phyloP scores from a whole-genome alignment of 2,329 filamentous ascomycete genomes.

The Colletotrichum eremochloae region DNA sequence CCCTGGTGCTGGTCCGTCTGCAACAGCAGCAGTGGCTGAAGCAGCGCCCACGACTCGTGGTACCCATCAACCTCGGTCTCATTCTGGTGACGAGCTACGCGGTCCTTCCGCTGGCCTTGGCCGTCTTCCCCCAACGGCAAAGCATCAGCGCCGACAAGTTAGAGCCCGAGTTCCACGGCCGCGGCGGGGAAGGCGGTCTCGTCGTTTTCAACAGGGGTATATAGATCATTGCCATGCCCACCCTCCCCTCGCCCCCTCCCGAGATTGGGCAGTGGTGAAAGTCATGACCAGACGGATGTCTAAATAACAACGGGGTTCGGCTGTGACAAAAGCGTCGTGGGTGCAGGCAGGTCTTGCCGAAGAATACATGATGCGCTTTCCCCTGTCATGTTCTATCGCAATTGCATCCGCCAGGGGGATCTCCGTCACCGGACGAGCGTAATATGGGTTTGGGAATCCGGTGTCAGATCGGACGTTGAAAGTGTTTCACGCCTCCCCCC shows the following conservation, averaged over 20 bases:
- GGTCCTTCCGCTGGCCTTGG: constrained; percentile 89
- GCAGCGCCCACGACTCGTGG: constrained; percentile 79
- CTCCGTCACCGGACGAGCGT: constrained; percentile 7
- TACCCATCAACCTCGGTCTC: constrained; percentile 87
- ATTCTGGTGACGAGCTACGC: constrained; percentile 90
- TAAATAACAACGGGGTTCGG: background rate
- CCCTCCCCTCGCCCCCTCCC: too few species aligned
- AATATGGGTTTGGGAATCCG: constrained; percentile 30
- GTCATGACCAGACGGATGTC: constrained; percentile 4
- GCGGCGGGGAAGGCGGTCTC: constrained; percentile 82
- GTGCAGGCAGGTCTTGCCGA: constrained; percentile 17
- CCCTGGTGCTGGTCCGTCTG: constrained; percentile 85
- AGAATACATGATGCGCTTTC: constrained; percentile 1
- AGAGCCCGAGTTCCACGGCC: constrained; percentile 88
- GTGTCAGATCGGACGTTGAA: constrained; percentile 32
- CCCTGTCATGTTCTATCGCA: background rate
- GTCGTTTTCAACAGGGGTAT: constrained; percentile 99
- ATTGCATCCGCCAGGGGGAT: constrained; percentile 18
- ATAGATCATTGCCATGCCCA: constrained; percentile 53
- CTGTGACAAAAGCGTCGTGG: constrained; percentile 10
- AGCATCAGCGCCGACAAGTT: constrained; percentile 80
- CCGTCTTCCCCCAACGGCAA: constrained; percentile 93
- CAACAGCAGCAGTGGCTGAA: constrained; percentile 88
- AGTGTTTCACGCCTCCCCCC: constrained; percentile 31
- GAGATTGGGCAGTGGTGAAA: constrained; percentile 11